phyloP scores from a whole-genome alignment of 1,284 basidiomycete species.

The Ganoderma meredithae region DNA sequence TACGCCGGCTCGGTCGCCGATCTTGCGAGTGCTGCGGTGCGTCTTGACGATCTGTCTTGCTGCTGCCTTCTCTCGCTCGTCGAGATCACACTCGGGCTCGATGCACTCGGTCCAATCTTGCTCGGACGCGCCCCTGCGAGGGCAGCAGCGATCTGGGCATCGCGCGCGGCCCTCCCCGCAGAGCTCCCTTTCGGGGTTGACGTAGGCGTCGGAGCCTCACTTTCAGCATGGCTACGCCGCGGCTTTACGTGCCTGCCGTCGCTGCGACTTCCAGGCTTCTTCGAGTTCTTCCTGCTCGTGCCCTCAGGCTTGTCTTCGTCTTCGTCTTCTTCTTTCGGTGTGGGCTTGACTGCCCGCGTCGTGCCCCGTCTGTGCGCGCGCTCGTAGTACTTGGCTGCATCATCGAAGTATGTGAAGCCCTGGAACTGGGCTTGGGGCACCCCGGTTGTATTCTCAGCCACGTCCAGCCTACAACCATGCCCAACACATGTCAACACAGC shows the following conservation, averaged over 20 bases:
- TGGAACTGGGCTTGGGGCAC: constrained; percentile 52
- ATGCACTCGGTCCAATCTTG: background rate
- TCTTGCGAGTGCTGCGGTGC: background rate
- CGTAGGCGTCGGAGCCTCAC: background rate
- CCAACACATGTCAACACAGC: constrained; percentile 1
- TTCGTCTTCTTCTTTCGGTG: background rate
- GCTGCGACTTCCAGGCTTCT: background rate
- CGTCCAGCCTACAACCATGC: constrained; percentile 51
- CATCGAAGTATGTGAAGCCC: constrained; percentile 49
- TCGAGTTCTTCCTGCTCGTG: background rate
- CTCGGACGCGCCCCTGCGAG: constrained; percentile 8
- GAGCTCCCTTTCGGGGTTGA: background rate
- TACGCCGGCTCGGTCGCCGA: constrained; percentile 2
- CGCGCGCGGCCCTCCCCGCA: constrained; percentile 13
- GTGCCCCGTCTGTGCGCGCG: constrained; percentile 40
- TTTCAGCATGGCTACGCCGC: background rate
- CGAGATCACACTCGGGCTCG: background rate
- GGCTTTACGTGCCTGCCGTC: background rate
- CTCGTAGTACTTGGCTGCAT: constrained; percentile 51
- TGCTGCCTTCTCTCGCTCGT: constrained; percentile 5
- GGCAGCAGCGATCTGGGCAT: constrained; percentile 16
- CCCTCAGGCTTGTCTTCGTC: background rate
- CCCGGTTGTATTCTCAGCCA: constrained; percentile 46
- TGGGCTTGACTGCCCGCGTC: constrained; percentile 24
- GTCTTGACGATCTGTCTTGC: background rate